Conservation (phyloP, 139 green algal species). For the Picochlorum sp. region DNA sequence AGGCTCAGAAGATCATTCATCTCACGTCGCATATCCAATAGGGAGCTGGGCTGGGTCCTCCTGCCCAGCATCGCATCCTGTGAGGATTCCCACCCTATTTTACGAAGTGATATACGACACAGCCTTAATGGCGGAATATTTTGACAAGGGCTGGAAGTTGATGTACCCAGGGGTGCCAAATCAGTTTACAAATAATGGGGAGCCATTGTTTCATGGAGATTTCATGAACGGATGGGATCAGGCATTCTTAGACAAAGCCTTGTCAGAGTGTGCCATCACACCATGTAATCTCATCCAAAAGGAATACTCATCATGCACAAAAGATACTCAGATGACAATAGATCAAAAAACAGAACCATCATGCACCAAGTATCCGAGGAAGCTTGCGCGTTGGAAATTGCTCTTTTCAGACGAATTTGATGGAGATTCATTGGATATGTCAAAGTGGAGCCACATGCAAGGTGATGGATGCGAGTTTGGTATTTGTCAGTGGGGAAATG, state of each 20-base stretch:
- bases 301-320: neutral
- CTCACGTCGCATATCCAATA: neutral
- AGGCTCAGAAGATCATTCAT: neutral
- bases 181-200: neutral
- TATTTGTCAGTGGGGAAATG: conserved; percentile 10
- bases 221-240: neutral
- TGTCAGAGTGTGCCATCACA: neutral
- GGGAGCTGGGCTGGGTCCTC: neutral
- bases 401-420: conserved; percentile 10
- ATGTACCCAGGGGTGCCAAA: neutral
- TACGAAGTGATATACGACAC: neutral
- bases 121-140: neutral
- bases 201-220: neutral
- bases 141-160: neutral
- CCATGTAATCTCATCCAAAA: neutral
- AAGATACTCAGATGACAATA: neutral
- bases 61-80: neutral
- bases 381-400: conserved; percentile 1
- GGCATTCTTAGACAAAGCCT: neutral
- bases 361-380: neutral
- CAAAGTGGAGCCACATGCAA: conserved; percentile 4
- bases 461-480: conserved; percentile 9
- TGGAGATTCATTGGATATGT: neutral
- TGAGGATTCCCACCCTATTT: conserved; percentile 1
- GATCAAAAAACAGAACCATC: no score